Evolutionary conservation across 257 asterid genomes (phyloP), one percentile per base, ranked within the genome.

Genomic region (Solanum pinnatisectum): DNA sequence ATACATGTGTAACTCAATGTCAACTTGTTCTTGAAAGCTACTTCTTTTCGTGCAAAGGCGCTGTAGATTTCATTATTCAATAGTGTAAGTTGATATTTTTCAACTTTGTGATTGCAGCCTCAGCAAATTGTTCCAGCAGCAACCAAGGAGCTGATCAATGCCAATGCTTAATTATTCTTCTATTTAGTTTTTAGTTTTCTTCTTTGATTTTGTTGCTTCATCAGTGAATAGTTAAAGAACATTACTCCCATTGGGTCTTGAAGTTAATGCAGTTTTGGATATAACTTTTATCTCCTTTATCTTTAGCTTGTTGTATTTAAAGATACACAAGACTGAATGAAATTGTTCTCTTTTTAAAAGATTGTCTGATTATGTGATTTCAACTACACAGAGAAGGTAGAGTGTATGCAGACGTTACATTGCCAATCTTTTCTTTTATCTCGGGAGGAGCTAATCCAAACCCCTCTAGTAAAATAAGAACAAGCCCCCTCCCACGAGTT

Each of bases 31-130:
- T 36, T 85, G 56, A 27, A 46, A 72, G 87, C 37, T 27, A 46
- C 39, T 16, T 63, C 22, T 71, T 10, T 2, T 16, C 20, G 30
- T 18, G 18, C 16, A 22, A 10, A 23, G 5, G 30, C 2, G 14
- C 35, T 40, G 11, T 56, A 23, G 0, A 16, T 73, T 30, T 40
- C 16, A 6, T 6, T 35, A 6, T 8, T 20, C 49, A 32, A 76
- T 56, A 56, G 10, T 56, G 65, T 14, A 68, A 6, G 18, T 82
- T 59, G 27, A 60, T 39, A 20, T 79, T 8, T 20, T 12, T 20
- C 56, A 12, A 25, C 36, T 67, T 30, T 88, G 84, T 91, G 86
- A 35, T 87, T 91, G 92, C 96, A 95, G 98, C 95, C 95, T 14
- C 88, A 77, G 89, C 81, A 89, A 78, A 76, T 76, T 30, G 89